Evolutionary conservation across 192 early-diverging fungal species (phyloP), one percentile per base, ranked within the genome.

Genomic region (Entophlyctis helioformis): DNA sequence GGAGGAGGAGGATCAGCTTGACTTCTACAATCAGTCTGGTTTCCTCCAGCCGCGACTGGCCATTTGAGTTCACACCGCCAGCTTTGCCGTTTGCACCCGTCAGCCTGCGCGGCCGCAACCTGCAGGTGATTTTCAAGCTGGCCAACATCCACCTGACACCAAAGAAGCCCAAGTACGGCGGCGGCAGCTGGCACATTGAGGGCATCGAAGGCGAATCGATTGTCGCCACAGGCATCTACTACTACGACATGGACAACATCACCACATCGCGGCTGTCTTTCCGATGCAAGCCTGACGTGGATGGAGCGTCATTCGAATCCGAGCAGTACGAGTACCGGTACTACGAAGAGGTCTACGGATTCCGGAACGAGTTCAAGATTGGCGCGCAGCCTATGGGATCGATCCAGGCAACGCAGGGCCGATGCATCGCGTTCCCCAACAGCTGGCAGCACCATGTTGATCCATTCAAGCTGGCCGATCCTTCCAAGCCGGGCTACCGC

Each of bases 371-470:
- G 13, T 15, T 13, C 8, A 19, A 20, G 15, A 46, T 53, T 0
- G 46, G 28, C 2, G 18, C 48, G 6, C 80, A 84, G 37, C 23
- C 46, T 11, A 18, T 48, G 59, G 56, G 80, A 56, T 3, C 53
- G 1, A 51, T 78, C 15, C 59, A 66, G 16, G 65, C 66, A 18
- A 43, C 44, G 34, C 48, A 69, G 42, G 77, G 76, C 11, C 78
- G 81, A 15, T 71, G 67, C 48, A 49, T 86, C 23, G 78, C 69
- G 21, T 88, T 85, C 50, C 79, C 83, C 6, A 88, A 88, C 60
- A 48, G 60, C 16, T 72, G 70, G 42, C 85, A 85, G 62, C 84
- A 88, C 57, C 48, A 64, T 19, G 74, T 84, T 1, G 63, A 66
- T 6, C 63, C 68, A 0, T 84, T 88, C 50, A 47, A 57, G 41